Evolutionary conservation across 2,329 filamentous ascomycete species (phyloP), one percentile per base, ranked within the genome.

Genomic region (Arthrobotrys musiformis): DNA sequence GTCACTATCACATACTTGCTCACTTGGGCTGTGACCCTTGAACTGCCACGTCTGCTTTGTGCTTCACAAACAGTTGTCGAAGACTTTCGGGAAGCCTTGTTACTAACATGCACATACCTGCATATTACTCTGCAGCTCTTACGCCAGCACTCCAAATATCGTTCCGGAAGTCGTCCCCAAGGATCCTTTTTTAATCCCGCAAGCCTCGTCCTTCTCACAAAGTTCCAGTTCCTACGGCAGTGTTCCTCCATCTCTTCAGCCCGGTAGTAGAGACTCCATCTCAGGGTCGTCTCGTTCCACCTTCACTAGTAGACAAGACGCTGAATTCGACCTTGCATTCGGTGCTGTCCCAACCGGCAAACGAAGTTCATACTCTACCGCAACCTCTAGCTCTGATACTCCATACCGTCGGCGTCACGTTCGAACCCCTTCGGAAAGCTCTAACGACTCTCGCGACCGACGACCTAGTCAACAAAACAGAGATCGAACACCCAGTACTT

Each of bases 181-280:
- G 44, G 56, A 70, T 35, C 58, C 72, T 17, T 58, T 70, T 58
- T 60, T 76, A 61, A 70, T 35, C 46, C 42, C 72, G 4, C 56
- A 62, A 22, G 46, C 24, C 22, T 48, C 70, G 26, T 37, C 63
- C 22, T 30, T 64, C 24, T 30, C 50, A 8, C 62, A 67, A 40
- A 40, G 62, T 35, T 73, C 58, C 48, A 48, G 52, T 42, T 73
- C 58, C 46, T 50, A 70, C 30, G 37, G n/a, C n/a, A n/a, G 69
- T n/a, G 46, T 76, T 44, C 72, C 72, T 30, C 64, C 72, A 30
- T 64, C 72, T 22, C 64, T 76, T 35, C 72, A 76, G 58, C 26
- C 72, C 24, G 72, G 72, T 15, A 33, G 30, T 17, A 50, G 62
- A 24, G 30, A 24, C 22, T 68, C 58, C 4, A 17, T 54, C 44